A percentile compares a stretch with the other conserved stretches of the same genome.
Conservation (phyloP, 2,329 filamentous ascomycete genomes). For the Ambrosiella xylebori region DNA sequence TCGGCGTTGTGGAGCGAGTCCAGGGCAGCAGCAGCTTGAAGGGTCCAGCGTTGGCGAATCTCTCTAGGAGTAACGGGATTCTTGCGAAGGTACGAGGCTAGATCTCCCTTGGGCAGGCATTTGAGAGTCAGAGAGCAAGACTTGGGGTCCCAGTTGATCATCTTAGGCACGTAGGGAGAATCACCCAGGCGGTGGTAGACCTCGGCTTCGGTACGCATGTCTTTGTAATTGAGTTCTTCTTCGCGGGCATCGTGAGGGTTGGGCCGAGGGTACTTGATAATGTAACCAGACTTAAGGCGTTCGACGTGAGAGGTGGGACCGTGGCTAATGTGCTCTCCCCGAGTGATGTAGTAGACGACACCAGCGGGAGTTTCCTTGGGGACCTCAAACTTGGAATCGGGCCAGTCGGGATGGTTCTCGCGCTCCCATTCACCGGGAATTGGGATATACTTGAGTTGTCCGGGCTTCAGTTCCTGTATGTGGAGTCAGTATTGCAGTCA, state of each 20-base stretch:
- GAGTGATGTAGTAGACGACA: slow-evolving; percentile 15
- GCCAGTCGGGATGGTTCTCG: slow-evolving; percentile 14
- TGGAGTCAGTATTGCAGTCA: neutral
- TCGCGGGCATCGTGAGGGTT: slow-evolving; percentile 16
- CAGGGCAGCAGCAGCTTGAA: slow-evolving; percentile 21
- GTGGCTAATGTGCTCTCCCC: slow-evolving; percentile 14
- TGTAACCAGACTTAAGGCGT: slow-evolving; percentile 15
- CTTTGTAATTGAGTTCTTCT: slow-evolving; percentile 13
- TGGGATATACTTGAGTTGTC: slow-evolving; percentile 13
- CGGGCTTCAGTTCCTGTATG: slow-evolving; percentile 9
- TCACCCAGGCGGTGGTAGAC: slow-evolving; percentile 16
- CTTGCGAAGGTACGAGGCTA: slow-evolving; percentile 15
- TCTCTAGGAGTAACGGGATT: slow-evolving; percentile 12
- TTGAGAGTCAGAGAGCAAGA: slow-evolving; percentile 17
- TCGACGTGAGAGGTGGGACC: slow-evolving; percentile 15
- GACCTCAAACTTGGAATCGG: slow-evolving; percentile 15
- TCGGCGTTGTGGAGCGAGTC: slow-evolving; percentile 20
- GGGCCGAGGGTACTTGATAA: slow-evolving; percentile 15
- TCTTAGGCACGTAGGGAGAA: slow-evolving; percentile 15
- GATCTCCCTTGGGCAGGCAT: slow-evolving; percentile 17
- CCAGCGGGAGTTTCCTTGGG: slow-evolving; percentile 13
- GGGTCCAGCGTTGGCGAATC: slow-evolving; percentile 18
- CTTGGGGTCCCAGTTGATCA: slow-evolving; percentile 16
- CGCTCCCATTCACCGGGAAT: slow-evolving; percentile 15
- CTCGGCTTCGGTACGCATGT: slow-evolving; percentile 15